phyloP scores from a whole-genome alignment of 1,284 basidiomycete genomes.

The Trichosporon coremiiforme region DNA sequence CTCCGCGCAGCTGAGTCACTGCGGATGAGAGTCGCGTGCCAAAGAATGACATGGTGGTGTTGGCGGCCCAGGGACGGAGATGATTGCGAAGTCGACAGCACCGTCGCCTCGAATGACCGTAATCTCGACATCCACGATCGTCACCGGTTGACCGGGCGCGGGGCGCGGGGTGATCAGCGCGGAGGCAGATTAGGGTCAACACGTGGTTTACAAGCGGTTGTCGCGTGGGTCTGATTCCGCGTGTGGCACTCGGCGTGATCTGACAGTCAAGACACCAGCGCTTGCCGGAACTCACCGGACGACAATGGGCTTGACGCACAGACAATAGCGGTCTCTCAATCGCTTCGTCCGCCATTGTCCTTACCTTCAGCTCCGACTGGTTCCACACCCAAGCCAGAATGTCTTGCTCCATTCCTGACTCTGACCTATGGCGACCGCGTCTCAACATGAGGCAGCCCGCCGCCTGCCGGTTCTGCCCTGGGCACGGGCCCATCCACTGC shows the following conservation, averaged over 20 bases:
- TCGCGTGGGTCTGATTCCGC: neutral
- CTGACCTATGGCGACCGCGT: neutral
- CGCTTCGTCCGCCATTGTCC: constrained; percentile 11
- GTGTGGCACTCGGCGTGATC: neutral
- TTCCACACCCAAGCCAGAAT: neutral
- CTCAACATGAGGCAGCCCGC: constrained; percentile 10
- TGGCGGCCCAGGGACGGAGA: neutral
- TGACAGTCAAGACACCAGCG: neutral
- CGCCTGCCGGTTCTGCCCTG: neutral
- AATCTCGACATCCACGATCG: constrained; percentile 15
- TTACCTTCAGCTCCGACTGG: constrained; percentile 2
- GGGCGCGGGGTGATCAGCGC: neutral
- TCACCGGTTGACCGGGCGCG: neutral
- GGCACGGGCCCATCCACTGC: neutral
- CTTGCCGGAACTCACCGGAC: neutral
- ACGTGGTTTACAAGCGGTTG: neutral
- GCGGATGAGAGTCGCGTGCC: constrained; percentile 52
- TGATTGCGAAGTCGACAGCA: constrained; percentile 1
- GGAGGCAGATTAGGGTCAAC: neutral
- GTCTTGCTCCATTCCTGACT: neutral
- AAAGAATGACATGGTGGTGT: constrained; percentile 29
- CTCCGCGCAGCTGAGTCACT: constrained; percentile 54
- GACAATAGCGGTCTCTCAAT: neutral
- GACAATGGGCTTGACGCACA: neutral
- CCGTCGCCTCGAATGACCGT: neutral